These are phyloP conservation scores for Echites panduratus DNA, from an alignment of 257 asterid species.

Conservation along the genomic window DNA sequence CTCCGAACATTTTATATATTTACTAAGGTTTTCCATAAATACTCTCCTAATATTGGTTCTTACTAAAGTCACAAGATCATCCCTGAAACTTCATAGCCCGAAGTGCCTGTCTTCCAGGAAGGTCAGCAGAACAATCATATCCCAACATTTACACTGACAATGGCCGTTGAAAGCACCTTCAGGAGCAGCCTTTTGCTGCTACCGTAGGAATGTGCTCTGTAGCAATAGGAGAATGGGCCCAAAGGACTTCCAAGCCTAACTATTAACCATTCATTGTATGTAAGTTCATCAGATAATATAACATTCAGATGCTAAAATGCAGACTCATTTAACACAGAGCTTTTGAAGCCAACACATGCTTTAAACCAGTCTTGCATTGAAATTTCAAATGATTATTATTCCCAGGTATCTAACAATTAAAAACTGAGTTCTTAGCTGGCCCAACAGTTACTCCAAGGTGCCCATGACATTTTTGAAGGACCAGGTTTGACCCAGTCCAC, in stretches of 20 bases:
- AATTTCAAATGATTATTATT: constrained; percentile 10
- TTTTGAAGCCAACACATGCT: background rate
- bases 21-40: background rate
- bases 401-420: constrained; percentile 6
- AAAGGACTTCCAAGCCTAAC: background rate
- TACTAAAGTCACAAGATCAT: background rate
- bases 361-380: background rate
- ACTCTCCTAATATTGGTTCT: constrained; percentile 1
- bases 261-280: background rate
- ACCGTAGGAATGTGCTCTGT: background rate
- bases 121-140: background rate
- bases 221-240: background rate
- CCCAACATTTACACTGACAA: background rate
- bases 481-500: constrained; percentile 13
- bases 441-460: constrained; percentile 16
- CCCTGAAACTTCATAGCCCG: background rate
- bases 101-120: background rate
- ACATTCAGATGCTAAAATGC: background rate
- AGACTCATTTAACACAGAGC: background rate
- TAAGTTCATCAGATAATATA: background rate
- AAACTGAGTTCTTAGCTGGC: constrained; percentile 24
- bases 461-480: constrained; percentile 1
- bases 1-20: background rate
- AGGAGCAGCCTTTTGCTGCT: background rate
- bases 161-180: background rate